These are phyloP conservation scores for Phoenix roebelenii DNA, from an alignment of 176 grass and related monocot genomes.

Conservation along the genomic window DNA sequence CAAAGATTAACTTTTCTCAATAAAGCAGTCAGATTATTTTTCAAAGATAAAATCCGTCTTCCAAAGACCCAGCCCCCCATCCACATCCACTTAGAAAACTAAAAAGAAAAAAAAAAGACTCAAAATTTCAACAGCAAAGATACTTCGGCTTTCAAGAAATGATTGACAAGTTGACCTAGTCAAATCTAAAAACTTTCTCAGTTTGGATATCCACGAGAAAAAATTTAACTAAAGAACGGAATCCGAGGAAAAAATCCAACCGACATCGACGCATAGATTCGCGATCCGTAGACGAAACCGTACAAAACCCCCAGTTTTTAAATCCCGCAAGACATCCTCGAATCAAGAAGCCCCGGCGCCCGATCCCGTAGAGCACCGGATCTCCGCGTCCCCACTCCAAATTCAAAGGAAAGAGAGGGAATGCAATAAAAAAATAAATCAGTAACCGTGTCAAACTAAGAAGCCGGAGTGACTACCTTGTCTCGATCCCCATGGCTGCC, in stretches of 20 bases:
- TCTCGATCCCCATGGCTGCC: constrained; percentile 6
- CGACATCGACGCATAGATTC: constrained; percentile 14
- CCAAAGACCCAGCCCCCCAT: too few species aligned
- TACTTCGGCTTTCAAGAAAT: constrained; percentile 13
- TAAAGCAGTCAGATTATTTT: constrained; percentile 2
- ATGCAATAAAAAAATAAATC: not conserved
- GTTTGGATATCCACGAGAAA: constrained; percentile 5
- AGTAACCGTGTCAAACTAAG: not conserved
- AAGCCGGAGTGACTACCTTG: constrained; percentile 2
- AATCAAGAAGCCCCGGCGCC: not conserved
- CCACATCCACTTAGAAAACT: not conserved
- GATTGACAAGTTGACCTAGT: constrained; percentile 28
- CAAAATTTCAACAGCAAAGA: constrained; percentile 9
- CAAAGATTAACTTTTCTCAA: constrained; percentile 2
- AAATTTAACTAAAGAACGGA: constrained; percentile 17
- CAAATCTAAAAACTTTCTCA: constrained; percentile 19
- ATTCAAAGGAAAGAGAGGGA: not conserved
- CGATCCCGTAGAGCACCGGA: not conserved
- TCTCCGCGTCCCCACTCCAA: constrained; percentile 8
- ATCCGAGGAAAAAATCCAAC: constrained; percentile 12
- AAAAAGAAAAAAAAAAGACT: not conserved
- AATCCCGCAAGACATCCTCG: constrained; percentile 4
- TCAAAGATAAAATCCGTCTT: not conserved
- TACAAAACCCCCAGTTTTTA: not conserved
- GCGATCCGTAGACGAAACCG: constrained; percentile 8